Evolutionary conservation across 257 asterid species (phyloP).

Genomic region (Nicotiana tabacum): DNA sequence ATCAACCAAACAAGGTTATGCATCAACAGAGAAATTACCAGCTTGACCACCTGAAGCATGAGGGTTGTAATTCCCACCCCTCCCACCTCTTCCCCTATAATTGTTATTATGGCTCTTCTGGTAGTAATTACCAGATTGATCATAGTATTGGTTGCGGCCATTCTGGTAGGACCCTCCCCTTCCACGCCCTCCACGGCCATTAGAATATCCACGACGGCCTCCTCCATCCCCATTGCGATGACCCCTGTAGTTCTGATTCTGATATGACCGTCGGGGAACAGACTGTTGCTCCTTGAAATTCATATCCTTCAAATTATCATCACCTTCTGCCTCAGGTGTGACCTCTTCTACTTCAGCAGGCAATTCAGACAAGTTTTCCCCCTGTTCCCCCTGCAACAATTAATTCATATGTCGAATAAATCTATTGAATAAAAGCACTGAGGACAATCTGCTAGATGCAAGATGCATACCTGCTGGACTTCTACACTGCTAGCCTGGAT

Average conservation of each 20-base stretch:
- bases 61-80: constrained; percentile 40
- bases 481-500: constrained; percentile 33
- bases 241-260: constrained; percentile 45
- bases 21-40: constrained; percentile 29
- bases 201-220: constrained; percentile 30
- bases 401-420: not conserved
- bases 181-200: constrained; percentile 27
- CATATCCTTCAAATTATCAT: constrained; percentile 24
- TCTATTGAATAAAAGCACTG: not conserved
- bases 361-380: not conserved
- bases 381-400: not conserved
- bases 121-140: constrained; percentile 43
- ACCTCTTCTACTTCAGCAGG: not conserved
- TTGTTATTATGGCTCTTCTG: constrained; percentile 26
- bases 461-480: constrained; percentile 36
- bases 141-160: constrained; percentile 35
- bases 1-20: constrained; percentile 22
- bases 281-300: constrained; percentile 24
- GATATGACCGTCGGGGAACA: constrained; percentile 28
- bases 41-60: constrained; percentile 22
- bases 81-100: constrained; percentile 56
- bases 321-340: not conserved
- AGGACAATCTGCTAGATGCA: not conserved
- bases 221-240: constrained; percentile 37
- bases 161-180: constrained; percentile 40